Percentiles rank a stretch among this genome's conserved stretches.
Conservation (phyloP, 768 basidiomycete species). For the Trametes elegans region DNA sequence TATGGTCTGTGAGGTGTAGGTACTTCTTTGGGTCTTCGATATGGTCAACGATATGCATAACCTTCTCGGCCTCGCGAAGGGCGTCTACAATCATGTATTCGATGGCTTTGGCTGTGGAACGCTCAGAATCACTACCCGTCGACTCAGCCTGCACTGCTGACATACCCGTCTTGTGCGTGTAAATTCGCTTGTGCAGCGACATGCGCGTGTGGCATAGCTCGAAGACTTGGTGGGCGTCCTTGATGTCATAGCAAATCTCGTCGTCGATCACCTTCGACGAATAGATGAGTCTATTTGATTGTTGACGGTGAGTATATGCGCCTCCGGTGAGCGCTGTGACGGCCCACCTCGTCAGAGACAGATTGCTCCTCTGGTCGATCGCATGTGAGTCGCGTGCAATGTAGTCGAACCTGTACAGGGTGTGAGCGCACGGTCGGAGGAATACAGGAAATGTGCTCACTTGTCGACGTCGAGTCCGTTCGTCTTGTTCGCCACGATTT, state of each 20-base stretch:
- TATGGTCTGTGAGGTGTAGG: conserved; percentile 65
- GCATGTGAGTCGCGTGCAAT: conserved; percentile 73
- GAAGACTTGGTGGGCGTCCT: conserved; percentile 74
- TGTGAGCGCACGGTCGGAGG: background rate
- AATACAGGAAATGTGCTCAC: conserved; percentile 41
- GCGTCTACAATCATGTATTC: conserved; percentile 87
- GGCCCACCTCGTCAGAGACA: conserved; percentile 45
- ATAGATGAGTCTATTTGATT: conserved; percentile 60
- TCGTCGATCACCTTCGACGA: conserved; percentile 74
- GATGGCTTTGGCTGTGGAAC: conserved; percentile 62
- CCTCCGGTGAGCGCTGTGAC: background rate
- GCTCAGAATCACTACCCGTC: background rate
- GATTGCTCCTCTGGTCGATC: conserved; percentile 59
- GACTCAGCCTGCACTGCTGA: background rate
- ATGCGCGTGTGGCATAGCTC: conserved; percentile 74
- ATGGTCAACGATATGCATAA: conserved; percentile 55
- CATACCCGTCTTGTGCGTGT: conserved; percentile 78
- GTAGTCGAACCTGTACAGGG: conserved; percentile 68
- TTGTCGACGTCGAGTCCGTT: conserved; percentile 90
- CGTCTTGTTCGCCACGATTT: conserved; percentile 78
- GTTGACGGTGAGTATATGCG: background rate
- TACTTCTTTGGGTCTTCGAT: conserved; percentile 59
- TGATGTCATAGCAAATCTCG: conserved; percentile 79
- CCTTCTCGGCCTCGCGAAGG: conserved; percentile 63
- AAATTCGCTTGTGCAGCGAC: conserved; percentile 79